phyloP scores from a whole-genome alignment of 2,329 filamentous ascomycete species.

The Ceratocystis huliohia region DNA sequence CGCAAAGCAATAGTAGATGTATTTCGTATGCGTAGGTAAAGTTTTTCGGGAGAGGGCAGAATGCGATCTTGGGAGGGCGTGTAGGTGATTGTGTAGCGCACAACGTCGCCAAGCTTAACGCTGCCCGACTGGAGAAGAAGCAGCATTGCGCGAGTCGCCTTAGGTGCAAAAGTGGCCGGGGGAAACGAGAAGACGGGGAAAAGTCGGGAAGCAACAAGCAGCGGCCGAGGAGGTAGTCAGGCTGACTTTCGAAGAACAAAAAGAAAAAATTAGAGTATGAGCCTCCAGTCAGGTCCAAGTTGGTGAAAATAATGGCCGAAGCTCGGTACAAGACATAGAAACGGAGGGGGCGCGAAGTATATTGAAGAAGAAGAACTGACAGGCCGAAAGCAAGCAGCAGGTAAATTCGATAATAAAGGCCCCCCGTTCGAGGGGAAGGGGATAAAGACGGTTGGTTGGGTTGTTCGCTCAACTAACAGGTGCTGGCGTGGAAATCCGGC shows the following conservation, averaged over 20 bases:
- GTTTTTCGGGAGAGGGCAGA: conserved; percentile 65
- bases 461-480: background rate
- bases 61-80: conserved; percentile 81
- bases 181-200: background rate
- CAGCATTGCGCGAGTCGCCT: conserved; percentile 48
- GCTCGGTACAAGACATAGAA: background rate
- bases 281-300: background rate
- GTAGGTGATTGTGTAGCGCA: conserved; percentile 86
- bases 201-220: background rate
- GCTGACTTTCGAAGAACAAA: background rate
- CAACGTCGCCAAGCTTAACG: conserved; percentile 87
- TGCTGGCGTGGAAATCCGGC: background rate
- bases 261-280: background rate
- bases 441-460: background rate
- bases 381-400: background rate
- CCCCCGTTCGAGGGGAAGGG: background rate
- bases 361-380: background rate
- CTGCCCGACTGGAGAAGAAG: conserved; percentile 81
- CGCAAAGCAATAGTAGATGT: conserved; percentile 79
- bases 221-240: background rate
- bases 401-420: background rate
- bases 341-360: background rate
- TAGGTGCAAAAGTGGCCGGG: background rate
- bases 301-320: background rate
- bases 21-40: conserved; percentile 84